Conservation (phyloP, 192 early-diverging fungal genomes). For the Coemansia pectinata region DNA sequence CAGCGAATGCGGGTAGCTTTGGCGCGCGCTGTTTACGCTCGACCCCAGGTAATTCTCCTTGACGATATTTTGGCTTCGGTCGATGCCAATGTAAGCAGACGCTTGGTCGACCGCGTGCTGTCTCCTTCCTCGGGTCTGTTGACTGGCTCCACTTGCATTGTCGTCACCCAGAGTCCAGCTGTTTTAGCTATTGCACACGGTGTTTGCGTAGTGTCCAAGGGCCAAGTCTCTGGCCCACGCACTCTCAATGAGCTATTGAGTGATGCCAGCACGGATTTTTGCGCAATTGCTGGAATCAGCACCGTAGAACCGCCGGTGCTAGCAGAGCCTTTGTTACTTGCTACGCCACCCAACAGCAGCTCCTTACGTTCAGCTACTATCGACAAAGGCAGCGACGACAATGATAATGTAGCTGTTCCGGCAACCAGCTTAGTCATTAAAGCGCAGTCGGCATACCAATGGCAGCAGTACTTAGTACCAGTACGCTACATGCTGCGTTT, state of each 20-base stretch:
- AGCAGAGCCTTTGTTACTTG: neutral
- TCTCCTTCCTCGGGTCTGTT: constrained; percentile 54
- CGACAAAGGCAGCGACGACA: neutral
- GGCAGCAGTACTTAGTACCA: constrained; percentile 8
- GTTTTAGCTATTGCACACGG: constrained; percentile 52
- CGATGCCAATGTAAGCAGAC: constrained; percentile 59
- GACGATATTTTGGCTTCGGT: constrained; percentile 71
- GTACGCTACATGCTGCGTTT: constrained; percentile 33
- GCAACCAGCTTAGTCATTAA: neutral
- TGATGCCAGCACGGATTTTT: neutral
- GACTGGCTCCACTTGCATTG: constrained; percentile 41
- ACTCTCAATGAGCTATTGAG: neutral
- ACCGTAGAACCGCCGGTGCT: neutral
- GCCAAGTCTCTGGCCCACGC: constrained; percentile 10
- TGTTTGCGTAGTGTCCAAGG: constrained; percentile 53
- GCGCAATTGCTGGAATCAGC: neutral
- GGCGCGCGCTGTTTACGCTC: constrained; percentile 71
- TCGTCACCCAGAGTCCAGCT: constrained; percentile 57
- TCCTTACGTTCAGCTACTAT: neutral
- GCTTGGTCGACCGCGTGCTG: constrained; percentile 62
- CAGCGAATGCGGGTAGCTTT: constrained; percentile 66
- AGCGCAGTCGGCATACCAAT: neutral
- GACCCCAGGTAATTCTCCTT: constrained; percentile 70
- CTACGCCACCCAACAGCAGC: constrained; percentile 17
- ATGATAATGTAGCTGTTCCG: neutral